These are phyloP conservation scores for Sextonia rubra DNA, from an alignment of 164 flowering plant genomes.

Conservation along the genomic window DNA sequence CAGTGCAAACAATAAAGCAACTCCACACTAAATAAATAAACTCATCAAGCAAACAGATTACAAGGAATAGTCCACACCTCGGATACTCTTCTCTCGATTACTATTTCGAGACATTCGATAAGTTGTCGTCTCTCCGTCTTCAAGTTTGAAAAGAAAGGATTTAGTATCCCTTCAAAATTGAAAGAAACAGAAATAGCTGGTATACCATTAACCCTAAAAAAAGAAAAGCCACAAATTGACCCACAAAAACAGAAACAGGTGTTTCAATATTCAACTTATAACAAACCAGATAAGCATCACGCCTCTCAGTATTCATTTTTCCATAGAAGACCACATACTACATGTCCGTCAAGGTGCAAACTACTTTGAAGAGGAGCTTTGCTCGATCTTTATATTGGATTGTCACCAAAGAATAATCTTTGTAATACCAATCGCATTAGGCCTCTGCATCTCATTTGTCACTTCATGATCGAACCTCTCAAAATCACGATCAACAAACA, in stretches of 20 bases:
- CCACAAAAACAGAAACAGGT: background rate
- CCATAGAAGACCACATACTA: conserved; percentile 92
- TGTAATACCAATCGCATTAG: conserved; percentile 61
- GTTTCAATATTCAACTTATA: background rate
- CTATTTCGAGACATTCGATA: conserved; percentile 85
- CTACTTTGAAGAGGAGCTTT: conserved; percentile 79
- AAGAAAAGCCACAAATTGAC: background rate
- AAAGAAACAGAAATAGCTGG: background rate
- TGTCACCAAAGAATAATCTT: conserved; percentile 79
- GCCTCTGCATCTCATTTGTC: conserved; percentile 40
- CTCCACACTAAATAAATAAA: background rate
- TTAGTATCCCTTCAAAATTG: conserved; percentile 56
- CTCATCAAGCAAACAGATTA: background rate
- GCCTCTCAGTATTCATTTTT: conserved; percentile 62
- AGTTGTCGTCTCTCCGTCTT: conserved; percentile 70
- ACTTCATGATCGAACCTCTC: conserved; percentile 35
- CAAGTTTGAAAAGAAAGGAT: conserved; percentile 3
- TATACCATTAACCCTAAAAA: background rate
- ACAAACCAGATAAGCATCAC: conserved; percentile 77
- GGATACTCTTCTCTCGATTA: conserved; percentile 90
- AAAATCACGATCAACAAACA: conserved; percentile 89
- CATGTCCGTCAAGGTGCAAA: conserved; percentile 94
- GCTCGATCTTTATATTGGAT: conserved; percentile 78
- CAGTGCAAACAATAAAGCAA: background rate
- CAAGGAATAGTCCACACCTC: conserved; percentile 43